Base-by-base conservation (phyloP, 768 basidiomycete species). In the Pisolithus tinctorius region DNA sequence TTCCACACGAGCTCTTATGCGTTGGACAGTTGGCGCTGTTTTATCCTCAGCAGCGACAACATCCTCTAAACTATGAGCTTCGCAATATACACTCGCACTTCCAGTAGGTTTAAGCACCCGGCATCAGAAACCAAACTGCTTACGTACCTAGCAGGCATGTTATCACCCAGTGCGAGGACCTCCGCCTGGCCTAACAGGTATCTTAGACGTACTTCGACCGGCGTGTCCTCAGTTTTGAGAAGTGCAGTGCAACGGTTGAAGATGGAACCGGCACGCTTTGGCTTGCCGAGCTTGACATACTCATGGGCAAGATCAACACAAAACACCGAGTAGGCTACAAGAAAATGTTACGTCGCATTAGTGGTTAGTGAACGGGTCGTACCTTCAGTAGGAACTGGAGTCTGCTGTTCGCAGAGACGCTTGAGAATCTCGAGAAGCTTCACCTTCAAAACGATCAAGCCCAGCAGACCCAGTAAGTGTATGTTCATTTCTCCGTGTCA, bases 301-400 rank as follows among this genome's bases (percentile, higher is more conserved):
- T 93, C 90, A 50, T 82, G 76, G 0, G 87, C 93, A 6, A 95
- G 76, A 40, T 84, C 80, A 1, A 84, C 70, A 2, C 87, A 93
- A 1, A 79, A 69, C 1, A 66, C 65, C 17, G 88, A 71, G 62
- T 82, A 90, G 11, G 73, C 86, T 89, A 55, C 30, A 14, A 31
- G 52, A 2, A 8, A 40, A 36, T 29, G 14, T 25, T 5, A 44
- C 13, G 20, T 5, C 14, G 20, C 6, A 34, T 46, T 17, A 59
- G 46, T 16, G 20, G 31, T 1, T 8, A 29, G 47, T 25, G 51
- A 42, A 37, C 1, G 4, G 42, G 26, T 8, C 71, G 49, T 53
- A 86, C 86, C 72, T 70, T 82, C 73, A 50, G 70, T 70, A 1
- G 71, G 62, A 16, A 64, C 52, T 0, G 75, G 74, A 1, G 63